Conservation (phyloP, 1,284 basidiomycete species). For the Cystobasidium slooffiae region DNA sequence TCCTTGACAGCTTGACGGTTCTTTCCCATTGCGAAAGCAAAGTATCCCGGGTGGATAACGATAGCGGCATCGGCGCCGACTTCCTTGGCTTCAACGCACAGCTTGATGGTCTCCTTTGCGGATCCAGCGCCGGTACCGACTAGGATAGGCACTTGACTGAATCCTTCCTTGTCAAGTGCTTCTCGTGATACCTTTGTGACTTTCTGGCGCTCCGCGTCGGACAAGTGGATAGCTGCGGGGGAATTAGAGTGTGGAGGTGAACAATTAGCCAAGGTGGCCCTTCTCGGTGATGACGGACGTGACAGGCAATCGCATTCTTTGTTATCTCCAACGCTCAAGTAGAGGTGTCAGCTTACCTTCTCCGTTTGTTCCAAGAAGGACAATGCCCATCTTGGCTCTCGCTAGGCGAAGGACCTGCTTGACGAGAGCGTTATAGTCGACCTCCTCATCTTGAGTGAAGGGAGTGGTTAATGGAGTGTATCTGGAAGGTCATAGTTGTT, state of each 20-base stretch:
- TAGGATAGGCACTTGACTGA: conserved; percentile 71
- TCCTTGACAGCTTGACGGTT: conserved; percentile 59
- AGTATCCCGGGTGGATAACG: conserved; percentile 62
- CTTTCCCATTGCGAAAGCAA: conserved; percentile 60
- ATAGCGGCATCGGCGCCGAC: conserved; percentile 78
- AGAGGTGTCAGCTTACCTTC: conserved; percentile 58
- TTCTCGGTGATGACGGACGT: not conserved
- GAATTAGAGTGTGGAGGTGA: not conserved
- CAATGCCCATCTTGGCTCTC: conserved; percentile 71
- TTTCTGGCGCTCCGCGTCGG: conserved; percentile 68
- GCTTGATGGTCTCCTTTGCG: conserved; percentile 77
- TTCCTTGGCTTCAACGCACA: conserved; percentile 75
- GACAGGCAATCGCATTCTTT: not conserved
- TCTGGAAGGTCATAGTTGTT: conserved; percentile 8
- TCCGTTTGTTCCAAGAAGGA: conserved; percentile 76
- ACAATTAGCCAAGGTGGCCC: not conserved
- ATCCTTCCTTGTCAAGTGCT: conserved; percentile 74
- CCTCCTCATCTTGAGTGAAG: conserved; percentile 68
- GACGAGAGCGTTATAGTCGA: conserved; percentile 66
- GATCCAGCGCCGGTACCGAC: conserved; percentile 81
- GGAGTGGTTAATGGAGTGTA: conserved; percentile 77
- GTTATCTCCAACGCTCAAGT: too few relatives aligned
- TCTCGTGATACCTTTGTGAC: conserved; percentile 70
- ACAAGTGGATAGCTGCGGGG: conserved; percentile 69
- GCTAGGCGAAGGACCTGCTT: conserved; percentile 71